Evolutionary conservation across 768 basidiomycete genomes (phyloP).

Genomic region (Galerina sulciceps): DNA sequence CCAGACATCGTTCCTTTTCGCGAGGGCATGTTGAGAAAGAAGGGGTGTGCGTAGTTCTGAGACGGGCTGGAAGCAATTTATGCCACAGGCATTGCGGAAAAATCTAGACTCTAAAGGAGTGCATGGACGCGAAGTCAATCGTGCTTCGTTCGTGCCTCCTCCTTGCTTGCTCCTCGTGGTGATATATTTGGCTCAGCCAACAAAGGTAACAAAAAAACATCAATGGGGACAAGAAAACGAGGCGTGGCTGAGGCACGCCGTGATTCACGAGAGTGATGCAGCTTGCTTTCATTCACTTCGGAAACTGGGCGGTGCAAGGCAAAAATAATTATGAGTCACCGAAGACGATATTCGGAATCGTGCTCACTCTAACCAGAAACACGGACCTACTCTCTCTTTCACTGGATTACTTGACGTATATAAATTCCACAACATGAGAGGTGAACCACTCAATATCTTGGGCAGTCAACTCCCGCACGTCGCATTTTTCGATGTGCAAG

Average conservation of each 20-base stretch:
- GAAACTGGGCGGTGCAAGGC: too few relatives aligned
- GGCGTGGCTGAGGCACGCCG: too few relatives aligned
- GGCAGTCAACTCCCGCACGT: not conserved
- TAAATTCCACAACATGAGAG: not conserved
- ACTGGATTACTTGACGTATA: not conserved
- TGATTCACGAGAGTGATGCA: too few relatives aligned
- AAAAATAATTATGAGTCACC: too few relatives aligned
- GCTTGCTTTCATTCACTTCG: too few relatives aligned
- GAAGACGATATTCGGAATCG: too few relatives aligned
- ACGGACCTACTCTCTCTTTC: too few relatives aligned
- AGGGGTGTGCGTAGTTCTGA: not conserved
- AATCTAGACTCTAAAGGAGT: not conserved
- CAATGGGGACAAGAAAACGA: too few relatives aligned
- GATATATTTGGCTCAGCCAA: too few relatives aligned
- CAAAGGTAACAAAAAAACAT: not conserved
- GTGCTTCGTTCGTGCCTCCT: not conserved
- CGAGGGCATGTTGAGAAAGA: slow-evolving; percentile 10
- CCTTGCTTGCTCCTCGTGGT: slow-evolving; percentile 8
- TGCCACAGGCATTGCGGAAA: not conserved
- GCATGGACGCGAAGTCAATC: not conserved
- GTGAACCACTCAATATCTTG: not conserved
- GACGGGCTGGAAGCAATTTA: not conserved
- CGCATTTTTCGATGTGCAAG: not conserved
- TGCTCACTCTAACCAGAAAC: too few relatives aligned
- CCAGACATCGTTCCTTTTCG: slow-evolving; percentile 24